Percentiles rank a stretch among this genome's conserved stretches.
Conservation (phyloP, 129 eudicot genomes). For the Artemisia tridentata region DNA sequence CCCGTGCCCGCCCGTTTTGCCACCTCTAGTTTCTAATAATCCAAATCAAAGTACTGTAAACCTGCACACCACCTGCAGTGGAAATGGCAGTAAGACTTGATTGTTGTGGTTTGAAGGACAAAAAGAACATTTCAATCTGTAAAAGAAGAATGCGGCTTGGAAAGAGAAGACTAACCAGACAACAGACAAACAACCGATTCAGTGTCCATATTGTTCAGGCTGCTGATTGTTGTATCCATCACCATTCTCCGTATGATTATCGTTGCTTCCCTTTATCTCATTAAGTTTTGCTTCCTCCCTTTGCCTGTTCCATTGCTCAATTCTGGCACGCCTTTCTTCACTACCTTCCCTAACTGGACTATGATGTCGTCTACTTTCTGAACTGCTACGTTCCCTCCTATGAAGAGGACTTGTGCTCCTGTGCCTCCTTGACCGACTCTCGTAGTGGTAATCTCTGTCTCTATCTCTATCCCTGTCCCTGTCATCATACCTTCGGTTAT, state of each 20-base stretch:
- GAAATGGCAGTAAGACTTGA: slow-evolving; percentile 63
- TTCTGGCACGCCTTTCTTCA: slow-evolving; percentile 91
- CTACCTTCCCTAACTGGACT: slow-evolving; percentile 89
- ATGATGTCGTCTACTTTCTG: slow-evolving; percentile 54
- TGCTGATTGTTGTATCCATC: slow-evolving; percentile 37
- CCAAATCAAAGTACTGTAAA: slow-evolving; percentile 56
- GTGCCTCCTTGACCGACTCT: slow-evolving; percentile 69
- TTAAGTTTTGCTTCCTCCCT: slow-evolving; percentile 61
- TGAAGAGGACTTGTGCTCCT: slow-evolving; percentile 65
- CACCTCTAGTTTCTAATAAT: slow-evolving; percentile 11
- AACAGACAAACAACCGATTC: slow-evolving; percentile 15
- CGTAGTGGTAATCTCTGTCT: slow-evolving; percentile 45
- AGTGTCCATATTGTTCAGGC: slow-evolving; percentile 47
- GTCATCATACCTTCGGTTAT: slow-evolving; percentile 76
- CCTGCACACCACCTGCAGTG: slow-evolving; percentile 93
- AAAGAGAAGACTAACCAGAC: slow-evolving; percentile 58
- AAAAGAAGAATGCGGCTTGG: not conserved
- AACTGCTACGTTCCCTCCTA: slow-evolving; percentile 69
- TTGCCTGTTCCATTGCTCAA: slow-evolving; percentile 87
- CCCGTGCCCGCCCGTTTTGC: too few species aligned
- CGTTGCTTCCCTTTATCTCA: slow-evolving; percentile 10
- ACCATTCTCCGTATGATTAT: slow-evolving; percentile 27
- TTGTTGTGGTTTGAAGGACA: slow-evolving; percentile 14
- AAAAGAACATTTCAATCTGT: not conserved
- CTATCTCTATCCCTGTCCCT: slow-evolving; percentile 29